phyloP scores from a whole-genome alignment of 2,329 filamentous ascomycete species.

The Sclerotinia minor region DNA sequence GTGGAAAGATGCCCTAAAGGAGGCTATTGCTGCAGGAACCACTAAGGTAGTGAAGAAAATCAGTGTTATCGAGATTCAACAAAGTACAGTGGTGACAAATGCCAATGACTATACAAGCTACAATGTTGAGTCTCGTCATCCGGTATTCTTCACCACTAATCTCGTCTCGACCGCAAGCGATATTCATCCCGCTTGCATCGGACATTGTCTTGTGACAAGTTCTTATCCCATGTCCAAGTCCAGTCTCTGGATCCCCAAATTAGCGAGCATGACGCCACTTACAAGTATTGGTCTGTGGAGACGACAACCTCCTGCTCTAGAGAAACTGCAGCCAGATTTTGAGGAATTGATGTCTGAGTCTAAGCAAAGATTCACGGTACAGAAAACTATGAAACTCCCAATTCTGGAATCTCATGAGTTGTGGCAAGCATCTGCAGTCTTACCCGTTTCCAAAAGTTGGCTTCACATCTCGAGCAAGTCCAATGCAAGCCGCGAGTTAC shows the following conservation, averaged over 20 bases:
- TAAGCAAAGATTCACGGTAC: background rate
- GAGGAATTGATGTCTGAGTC: background rate
- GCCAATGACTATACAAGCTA: too few species aligned
- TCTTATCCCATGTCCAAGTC: background rate
- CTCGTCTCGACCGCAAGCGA: slow-evolving; percentile 15
- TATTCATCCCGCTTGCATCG: slow-evolving; percentile 29
- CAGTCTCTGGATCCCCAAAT: background rate
- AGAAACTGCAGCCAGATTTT: background rate
- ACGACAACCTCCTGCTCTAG: background rate
- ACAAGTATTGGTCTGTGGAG: background rate
- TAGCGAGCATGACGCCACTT: background rate
- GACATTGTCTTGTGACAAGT: slow-evolving; percentile 19
- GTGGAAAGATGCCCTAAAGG: slow-evolving; percentile 19
- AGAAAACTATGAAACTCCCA: background rate
- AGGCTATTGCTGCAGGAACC: slow-evolving; percentile 17
- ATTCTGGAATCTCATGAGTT: slow-evolving; percentile 6
- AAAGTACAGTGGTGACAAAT: background rate
- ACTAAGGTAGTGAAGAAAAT: background rate
- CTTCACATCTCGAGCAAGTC: background rate
- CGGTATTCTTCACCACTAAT: slow-evolving; percentile 20
- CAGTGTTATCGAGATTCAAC: background rate
- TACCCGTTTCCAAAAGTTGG: slow-evolving; percentile 6
- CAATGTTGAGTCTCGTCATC: background rate
- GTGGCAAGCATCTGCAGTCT: background rate
- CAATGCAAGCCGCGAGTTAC: background rate